A percentile compares a stretch with the other conserved stretches of the same genome.
These are phyloP conservation scores for Sanghuangporus weigelae DNA, from an alignment of 1,284 basidiomycete species.

Conservation along the genomic window DNA sequence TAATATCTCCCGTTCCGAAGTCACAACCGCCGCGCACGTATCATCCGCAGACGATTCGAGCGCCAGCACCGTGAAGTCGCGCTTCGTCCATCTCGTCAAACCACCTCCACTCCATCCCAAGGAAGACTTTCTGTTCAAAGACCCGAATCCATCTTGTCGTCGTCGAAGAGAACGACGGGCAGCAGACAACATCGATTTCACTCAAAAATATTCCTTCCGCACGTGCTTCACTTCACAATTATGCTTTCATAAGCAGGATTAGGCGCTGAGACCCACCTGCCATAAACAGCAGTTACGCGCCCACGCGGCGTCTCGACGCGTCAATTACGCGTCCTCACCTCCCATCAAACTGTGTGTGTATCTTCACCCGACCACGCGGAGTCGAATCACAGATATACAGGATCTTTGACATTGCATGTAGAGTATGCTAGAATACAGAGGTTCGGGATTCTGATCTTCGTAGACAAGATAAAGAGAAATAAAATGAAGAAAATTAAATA, in stretches of 20 bases:
- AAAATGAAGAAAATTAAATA: no score
- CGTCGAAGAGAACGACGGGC: background rate
- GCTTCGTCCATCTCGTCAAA: background rate
- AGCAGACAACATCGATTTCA: background rate
- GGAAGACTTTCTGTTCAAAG: no score
- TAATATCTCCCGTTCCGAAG: conserved; percentile 60
- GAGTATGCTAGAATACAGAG: no score
- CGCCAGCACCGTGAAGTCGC: conserved; percentile 67
- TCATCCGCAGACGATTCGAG: conserved; percentile 88
- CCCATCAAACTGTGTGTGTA: no score
- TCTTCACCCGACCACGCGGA: no score
- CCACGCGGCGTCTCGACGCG: background rate
- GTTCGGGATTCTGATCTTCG: no score
- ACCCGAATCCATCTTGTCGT: background rate
- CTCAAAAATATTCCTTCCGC: background rate
- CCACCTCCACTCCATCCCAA: background rate
- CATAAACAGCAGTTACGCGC: background rate
- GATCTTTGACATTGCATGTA: no score
- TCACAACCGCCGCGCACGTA: conserved; percentile 80
- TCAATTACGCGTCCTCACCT: background rate
- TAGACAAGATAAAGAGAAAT: no score
- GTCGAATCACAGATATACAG: no score
- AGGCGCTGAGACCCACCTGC: background rate
- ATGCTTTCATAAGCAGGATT: background rate
- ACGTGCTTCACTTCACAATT: background rate